Conservation (phyloP, 1,139 yeast genomes). For the Blastobotrys ciferrii region DNA sequence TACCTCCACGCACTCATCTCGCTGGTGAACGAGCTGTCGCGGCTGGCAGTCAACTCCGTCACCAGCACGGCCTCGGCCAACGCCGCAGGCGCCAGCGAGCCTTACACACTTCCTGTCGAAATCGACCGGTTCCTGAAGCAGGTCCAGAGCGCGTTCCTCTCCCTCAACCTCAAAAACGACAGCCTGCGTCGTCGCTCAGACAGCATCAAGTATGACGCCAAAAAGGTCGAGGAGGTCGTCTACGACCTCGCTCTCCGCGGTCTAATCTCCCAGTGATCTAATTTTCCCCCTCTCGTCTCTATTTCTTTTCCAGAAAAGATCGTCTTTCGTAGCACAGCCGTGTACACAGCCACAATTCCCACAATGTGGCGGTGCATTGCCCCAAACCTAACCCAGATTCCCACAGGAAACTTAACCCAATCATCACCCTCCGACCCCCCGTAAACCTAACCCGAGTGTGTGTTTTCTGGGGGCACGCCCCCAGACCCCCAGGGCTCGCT, state of each 20-base stretch:
- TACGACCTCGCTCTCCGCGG: conserved; percentile 35
- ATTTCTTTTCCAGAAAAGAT: conserved; percentile 1
- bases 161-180: conserved; percentile 37
- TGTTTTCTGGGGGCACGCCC: too few species aligned
- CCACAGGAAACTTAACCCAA: too few species aligned
- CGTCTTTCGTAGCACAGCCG: too few species aligned
- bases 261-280: conserved; percentile 14
- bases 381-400: too few species aligned
- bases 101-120: conserved; percentile 17
- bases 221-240: conserved; percentile 37
- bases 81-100: conserved; percentile 15
- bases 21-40: conserved; percentile 32
- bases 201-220: conserved; percentile 37
- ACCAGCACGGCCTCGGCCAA: conserved; percentile 27
- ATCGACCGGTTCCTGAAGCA: conserved; percentile 31
- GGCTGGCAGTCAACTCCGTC: conserved; percentile 35
- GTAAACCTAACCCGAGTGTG: too few species aligned
- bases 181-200: conserved; percentile 35
- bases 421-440: too few species aligned
- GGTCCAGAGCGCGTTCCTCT: conserved; percentile 34
- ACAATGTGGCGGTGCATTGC: too few species aligned
- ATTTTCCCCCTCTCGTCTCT: neutral
- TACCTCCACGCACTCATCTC: conserved; percentile 34
- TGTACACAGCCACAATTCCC: too few species aligned
- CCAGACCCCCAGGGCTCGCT: too few species aligned